Conservation (phyloP, 176 grass and related monocot species). For the Leersia perrieri region DNA sequence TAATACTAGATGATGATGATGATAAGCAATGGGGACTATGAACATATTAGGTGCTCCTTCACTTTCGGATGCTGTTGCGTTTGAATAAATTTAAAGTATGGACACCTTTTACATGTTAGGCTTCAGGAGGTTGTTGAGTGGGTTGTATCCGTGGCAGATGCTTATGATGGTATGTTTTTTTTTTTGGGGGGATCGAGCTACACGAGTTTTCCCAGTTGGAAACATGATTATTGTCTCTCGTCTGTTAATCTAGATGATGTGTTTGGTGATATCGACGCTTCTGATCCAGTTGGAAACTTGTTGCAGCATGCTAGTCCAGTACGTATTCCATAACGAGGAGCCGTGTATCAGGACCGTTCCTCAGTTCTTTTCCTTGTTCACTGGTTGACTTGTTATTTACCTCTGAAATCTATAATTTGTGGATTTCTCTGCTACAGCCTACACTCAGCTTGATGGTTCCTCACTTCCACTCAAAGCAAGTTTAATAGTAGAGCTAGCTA, state of each 20-base stretch:
- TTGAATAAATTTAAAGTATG: slow-evolving; percentile 9
- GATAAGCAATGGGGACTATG: not conserved
- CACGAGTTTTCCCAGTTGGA: not conserved
- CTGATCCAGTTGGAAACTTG: not conserved
- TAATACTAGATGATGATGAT: slow-evolving; percentile 37
- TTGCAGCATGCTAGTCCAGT: not conserved
- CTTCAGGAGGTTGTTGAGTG: not conserved
- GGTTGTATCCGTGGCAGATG: not conserved
- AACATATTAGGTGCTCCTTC: slow-evolving; percentile 16
- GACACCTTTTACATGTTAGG: slow-evolving; percentile 16
- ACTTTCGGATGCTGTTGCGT: not conserved
- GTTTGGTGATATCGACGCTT: not conserved
- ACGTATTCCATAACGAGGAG: too few relatives aligned
- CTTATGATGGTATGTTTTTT: not conserved
- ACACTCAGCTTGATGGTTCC: too few relatives aligned
- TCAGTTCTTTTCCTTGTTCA: too few relatives aligned
- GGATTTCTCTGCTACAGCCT: too few relatives aligned
- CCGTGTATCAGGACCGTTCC: too few relatives aligned
- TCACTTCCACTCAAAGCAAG: too few relatives aligned
- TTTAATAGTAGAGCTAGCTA: too few relatives aligned
- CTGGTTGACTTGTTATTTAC: too few relatives aligned
- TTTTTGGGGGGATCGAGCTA: not conserved
- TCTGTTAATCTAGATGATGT: too few relatives aligned
- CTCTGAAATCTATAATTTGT: too few relatives aligned
- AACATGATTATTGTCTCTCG: not conserved